Evolutionary conservation across 2,329 filamentous ascomycete genomes (phyloP).

Genomic region (Claviceps sp.): DNA sequence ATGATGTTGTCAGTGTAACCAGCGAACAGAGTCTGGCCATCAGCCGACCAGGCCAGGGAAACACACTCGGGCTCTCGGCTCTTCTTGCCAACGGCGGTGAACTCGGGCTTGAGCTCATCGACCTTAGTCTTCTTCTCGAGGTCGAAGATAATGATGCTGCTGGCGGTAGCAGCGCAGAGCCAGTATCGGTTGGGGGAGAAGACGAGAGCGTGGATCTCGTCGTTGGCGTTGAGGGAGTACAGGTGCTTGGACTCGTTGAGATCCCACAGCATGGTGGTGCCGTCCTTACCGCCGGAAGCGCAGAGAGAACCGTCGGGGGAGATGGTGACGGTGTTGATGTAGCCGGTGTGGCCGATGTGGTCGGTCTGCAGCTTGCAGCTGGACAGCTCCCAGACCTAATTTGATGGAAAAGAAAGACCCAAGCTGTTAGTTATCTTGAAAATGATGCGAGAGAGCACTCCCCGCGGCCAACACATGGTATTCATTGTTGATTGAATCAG

Average conservation of each 20-base stretch:
- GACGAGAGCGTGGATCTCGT: conserved; percentile 99
- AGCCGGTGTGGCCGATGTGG: conserved; percentile 98
- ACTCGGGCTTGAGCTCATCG: conserved; percentile 98
- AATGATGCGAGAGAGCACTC: background rate
- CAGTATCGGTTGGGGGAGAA: conserved; percentile 99
- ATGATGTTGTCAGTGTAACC: conserved; percentile 99
- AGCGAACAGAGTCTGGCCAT: conserved; percentile 98
- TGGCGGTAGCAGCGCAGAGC: conserved; percentile 95
- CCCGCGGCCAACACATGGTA: background rate
- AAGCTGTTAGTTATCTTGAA: conserved; percentile 4
- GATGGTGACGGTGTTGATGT: conserved; percentile 99
- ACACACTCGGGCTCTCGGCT: conserved; percentile 97
- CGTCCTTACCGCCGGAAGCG: conserved; percentile 98
- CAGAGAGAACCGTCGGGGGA: conserved; percentile 98
- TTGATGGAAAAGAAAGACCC: background rate
- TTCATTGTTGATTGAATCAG: conserved; percentile 42
- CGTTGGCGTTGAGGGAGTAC: conserved; percentile 97
- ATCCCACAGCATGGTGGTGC: conserved; percentile 99
- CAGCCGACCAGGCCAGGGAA: conserved; percentile 91
- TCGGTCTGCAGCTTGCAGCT: conserved; percentile 99
- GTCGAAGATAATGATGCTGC: conserved; percentile 99
- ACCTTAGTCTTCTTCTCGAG: conserved; percentile 99
- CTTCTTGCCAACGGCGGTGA: conserved; percentile 96
- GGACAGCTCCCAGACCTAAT: conserved; percentile 95
- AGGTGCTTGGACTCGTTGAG: conserved; percentile 99